Evolutionary conservation across 225 moss, liverwort and hornwort genomes (phyloP), one percentile per base, ranked within the genome.

Genomic region (Straminergon stramineum): DNA sequence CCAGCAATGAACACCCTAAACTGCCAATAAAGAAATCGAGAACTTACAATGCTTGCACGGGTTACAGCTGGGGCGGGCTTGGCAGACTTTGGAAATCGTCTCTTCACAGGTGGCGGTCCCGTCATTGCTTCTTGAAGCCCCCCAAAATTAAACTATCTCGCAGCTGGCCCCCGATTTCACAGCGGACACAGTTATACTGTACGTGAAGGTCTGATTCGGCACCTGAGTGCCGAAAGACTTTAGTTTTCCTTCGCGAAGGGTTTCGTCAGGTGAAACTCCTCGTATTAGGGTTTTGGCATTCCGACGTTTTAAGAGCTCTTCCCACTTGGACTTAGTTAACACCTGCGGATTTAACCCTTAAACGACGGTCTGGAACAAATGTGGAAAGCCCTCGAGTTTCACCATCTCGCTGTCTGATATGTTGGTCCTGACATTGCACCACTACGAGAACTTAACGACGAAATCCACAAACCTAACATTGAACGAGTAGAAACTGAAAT

Each of bases 1-100:
- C 77, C 89, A 53, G 55, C 69, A 85, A 79, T 82, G 85, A 61
- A 62, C 34, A 87, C 84, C 45, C 75, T 82, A 77, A 84, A 43
- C 53, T 75, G n/a, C 83, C 69, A 71, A 66, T 34, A 64, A 10
- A 71, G 82, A 37, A 43, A 83, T 41, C 63, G 13, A 77, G 48
- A 82, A 85, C 93, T 89, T 61, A 93, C 93, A 65, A 93, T 91
- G 83, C 89, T 93, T 71, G 93, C 91, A 83, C 89, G 93, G n/a
- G 93, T 91, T 43, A 91, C 83, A 91, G 89, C 93, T 65, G 88
- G 88, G 55, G 93, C 74, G 70, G 87, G 92, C 89, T 91, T 91
- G 60, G 81, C 88, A 74, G 89, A 91, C 88, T 93, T 91, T 32
- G 91, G 91, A 90, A 91, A 93, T 55, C 93, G 91, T 81, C 93